Conservation (phyloP, 2,329 filamentous ascomycete genomes). For the Pezicula radicicola region DNA sequence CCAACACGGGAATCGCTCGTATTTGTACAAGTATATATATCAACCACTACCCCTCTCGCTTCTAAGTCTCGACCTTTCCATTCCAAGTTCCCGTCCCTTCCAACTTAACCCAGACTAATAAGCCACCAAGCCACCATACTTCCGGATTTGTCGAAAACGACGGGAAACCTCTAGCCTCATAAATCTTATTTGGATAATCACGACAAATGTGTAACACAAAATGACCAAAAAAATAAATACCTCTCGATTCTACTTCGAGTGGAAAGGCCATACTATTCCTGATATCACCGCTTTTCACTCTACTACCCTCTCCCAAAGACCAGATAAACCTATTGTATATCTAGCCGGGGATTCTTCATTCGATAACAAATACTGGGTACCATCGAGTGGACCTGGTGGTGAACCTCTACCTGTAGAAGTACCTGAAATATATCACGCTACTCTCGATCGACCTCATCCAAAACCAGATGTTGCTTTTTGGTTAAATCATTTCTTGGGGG, state of each 20-base stretch:
- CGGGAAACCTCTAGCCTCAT: no score
- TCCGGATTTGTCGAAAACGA: no score
- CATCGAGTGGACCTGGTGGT: constrained; percentile 9
- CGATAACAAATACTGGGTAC: constrained; percentile 16
- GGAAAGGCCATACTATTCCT: constrained; percentile 10
- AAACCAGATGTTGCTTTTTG: constrained; percentile 16
- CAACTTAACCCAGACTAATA: no score
- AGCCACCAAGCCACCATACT: no score
- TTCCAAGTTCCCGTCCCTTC: no score
- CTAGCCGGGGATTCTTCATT: constrained; percentile 13
- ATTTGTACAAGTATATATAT: no score
- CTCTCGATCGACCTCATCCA: constrained; percentile 11
- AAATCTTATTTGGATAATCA: background rate
- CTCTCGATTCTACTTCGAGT: constrained; percentile 13
- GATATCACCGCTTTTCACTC: constrained; percentile 9
- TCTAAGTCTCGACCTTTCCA: no score
- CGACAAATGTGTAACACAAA: background rate
- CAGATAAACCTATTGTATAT: constrained; percentile 11
- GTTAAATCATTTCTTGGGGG: constrained; percentile 13
- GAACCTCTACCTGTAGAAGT: constrained; percentile 10
- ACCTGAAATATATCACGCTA: constrained; percentile 11
- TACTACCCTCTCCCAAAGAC: constrained; percentile 6
- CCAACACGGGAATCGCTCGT: no score
- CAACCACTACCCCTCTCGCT: no score
- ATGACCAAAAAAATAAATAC: constrained; percentile 13